These are phyloP conservation scores for Corymbia maculata DNA, from an alignment of 345 rosid species.

Conservation along the genomic window DNA sequence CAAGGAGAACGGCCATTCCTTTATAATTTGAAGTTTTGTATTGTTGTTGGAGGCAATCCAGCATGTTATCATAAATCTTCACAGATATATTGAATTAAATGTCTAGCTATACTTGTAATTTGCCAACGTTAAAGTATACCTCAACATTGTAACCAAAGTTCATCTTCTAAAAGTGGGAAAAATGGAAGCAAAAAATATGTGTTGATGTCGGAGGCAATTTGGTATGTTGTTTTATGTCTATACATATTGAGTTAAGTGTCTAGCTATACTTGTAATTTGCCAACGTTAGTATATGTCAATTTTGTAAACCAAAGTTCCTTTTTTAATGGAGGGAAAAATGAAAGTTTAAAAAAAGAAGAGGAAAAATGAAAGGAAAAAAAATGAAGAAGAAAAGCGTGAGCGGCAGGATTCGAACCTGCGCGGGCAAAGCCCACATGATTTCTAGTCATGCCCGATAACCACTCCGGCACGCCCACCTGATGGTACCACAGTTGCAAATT, in stretches of 20 bases:
- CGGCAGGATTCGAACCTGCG: conserved; percentile 91
- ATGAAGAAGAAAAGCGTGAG: conserved; percentile 4
- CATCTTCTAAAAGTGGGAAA: neutral
- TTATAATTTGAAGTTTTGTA: neutral
- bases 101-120: no score
- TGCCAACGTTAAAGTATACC: neutral
- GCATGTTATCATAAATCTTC: neutral
- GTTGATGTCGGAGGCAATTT: no score
- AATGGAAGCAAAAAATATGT: neutral
- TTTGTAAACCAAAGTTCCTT: neutral
- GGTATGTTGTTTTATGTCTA: no score
- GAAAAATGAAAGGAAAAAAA: neutral
- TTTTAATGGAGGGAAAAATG: neutral
- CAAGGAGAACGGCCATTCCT: accelerated
- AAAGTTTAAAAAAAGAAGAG: neutral
- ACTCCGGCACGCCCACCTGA: conserved; percentile 80
- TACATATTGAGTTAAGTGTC: neutral
- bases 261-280: neutral
- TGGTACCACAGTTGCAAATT: accelerated
- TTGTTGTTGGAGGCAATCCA: neutral
- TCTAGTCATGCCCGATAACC: conserved; percentile 98
- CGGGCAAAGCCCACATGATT: conserved; percentile 95
- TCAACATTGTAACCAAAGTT: neutral
- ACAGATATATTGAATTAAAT: no score
- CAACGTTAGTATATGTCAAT: neutral